Evolutionary conservation across 192 early-diverging fungal species (phyloP), one percentile per base, ranked within the genome.

Genomic region (Coemansia sp.): DNA sequence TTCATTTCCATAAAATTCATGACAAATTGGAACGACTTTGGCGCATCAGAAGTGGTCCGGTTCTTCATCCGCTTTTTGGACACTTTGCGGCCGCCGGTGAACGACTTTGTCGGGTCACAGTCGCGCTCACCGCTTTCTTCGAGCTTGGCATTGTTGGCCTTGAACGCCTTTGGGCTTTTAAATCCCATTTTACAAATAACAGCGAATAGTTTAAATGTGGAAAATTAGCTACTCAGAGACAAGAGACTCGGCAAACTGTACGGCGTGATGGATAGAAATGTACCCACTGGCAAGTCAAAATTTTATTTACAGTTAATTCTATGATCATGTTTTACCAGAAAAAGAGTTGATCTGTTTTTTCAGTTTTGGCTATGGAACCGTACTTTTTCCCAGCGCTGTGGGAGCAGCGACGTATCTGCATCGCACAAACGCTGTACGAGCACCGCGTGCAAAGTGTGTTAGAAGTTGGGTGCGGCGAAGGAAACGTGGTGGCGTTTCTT

Each of bases 401-500:
- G 94, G 85, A 85, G 69, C 94, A 96, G 70, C 85, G 94, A 45
- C 82, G 93, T 17, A 76, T 72, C 25, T 82, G 89, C 51, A 84
- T 91, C 39, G 63, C 80, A 5, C 69, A 81, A 17, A 65, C 72
- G 17, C 70, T 93, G 11, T 78, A 72, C n/a, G 65, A 80, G 22
- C 57, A 87, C 55, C 54, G 72, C 11, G 83, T 76, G 81, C 62
- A 71, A 21, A 62, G 66, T 45, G 88, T 95, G n/a, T 70, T 93
- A 19, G 95, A 97, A 61, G 82, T 89, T 53, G 95, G 95, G 1
- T 95, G 93, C 72, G 95, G 95, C 45, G 91, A 92, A 53, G 93
- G 87, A 17, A 77, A 87, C 16, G 61, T 97, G 48, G 68, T 91
- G 4, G 74, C 85, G 10, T 87, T 90, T 52, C 82, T 97, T 14